A percentile compares a stretch with the other conserved stretches of the same genome.
Evolutionary conservation across 2,329 filamentous ascomycete species (phyloP).

Genomic region (Macroventuria anomochaeta): DNA sequence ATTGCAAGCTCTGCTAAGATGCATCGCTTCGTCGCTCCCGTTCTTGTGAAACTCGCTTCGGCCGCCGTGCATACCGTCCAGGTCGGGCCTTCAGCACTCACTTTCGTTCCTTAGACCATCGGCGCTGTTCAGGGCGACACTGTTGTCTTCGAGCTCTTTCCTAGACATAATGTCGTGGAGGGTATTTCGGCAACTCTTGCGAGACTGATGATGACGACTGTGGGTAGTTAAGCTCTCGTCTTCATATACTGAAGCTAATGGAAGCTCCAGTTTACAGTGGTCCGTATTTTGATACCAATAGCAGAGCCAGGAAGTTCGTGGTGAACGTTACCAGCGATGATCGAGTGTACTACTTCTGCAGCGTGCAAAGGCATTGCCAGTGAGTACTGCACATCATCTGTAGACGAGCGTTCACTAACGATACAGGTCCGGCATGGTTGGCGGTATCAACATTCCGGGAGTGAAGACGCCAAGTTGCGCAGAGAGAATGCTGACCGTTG

Average conservation of each 20-base stretch:
- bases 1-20: not conserved
- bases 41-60: constrained; percentile 7
- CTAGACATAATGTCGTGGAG: constrained; percentile 23
- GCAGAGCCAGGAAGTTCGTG: constrained; percentile 31
- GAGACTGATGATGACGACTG: constrained; percentile 16
- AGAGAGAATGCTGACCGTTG: not conserved
- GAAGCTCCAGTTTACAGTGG: constrained; percentile 25
- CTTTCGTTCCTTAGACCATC: constrained; percentile 21
- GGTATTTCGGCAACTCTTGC: constrained; percentile 23
- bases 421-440: constrained; percentile 7
- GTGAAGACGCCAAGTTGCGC: not conserved
- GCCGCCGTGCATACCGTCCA: constrained; percentile 22
- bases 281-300: constrained; percentile 24
- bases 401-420: not conserved
- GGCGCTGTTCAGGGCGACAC: constrained; percentile 23
- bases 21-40: not conserved
- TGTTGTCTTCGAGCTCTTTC: constrained; percentile 25
- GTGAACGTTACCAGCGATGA: constrained; percentile 30
- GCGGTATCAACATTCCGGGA: constrained; percentile 15
- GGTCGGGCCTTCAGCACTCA: constrained; percentile 18
- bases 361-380: constrained; percentile 30
- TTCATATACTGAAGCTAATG: not conserved
- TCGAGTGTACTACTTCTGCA: constrained; percentile 36
- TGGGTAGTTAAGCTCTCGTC: not conserved
- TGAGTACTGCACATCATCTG: not conserved